These are phyloP conservation scores for Echria macrotheca DNA, from an alignment of 495 filamentous ascomycete species.

Conservation along the genomic window DNA sequence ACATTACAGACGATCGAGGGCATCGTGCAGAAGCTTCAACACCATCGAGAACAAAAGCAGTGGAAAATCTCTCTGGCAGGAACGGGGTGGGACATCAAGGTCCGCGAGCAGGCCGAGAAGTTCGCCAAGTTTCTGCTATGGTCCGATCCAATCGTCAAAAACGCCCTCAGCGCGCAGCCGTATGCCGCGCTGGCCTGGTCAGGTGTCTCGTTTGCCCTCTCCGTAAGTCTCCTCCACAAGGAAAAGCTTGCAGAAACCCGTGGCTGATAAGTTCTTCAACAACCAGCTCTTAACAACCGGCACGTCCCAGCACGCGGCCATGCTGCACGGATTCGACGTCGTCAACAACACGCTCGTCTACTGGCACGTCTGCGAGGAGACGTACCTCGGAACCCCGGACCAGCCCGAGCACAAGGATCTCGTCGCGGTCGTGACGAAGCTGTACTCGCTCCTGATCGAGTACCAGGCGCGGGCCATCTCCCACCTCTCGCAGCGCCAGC, in stretches of 20 bases:
- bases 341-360: slow-evolving; percentile 16
- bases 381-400: slow-evolving; percentile 6
- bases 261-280: no score
- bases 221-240: slow-evolving; percentile 21
- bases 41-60: slow-evolving; percentile 23
- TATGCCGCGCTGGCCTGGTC: slow-evolving; percentile 32
- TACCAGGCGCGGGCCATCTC: slow-evolving; percentile 32
- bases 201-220: slow-evolving; percentile 26
- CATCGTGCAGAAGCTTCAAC: slow-evolving; percentile 18
- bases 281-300: slow-evolving; percentile 23
- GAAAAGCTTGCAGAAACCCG: no score
- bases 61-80: slow-evolving; percentile 18
- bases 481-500: slow-evolving; percentile 25
- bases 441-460: slow-evolving; percentile 31
- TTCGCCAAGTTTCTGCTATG: slow-evolving; percentile 29
- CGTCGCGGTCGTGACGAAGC: slow-evolving; percentile 10
- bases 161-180: slow-evolving; percentile 25
- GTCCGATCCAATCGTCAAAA: slow-evolving; percentile 24
- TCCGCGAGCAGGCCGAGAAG: slow-evolving; percentile 25
- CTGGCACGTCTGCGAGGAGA: slow-evolving; percentile 22
- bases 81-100: slow-evolving; percentile 20
- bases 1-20: slow-evolving; percentile 1
- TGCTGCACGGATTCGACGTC: slow-evolving; percentile 20
- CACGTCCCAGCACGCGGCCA: slow-evolving; percentile 18
- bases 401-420: slow-evolving; percentile 8